These are phyloP conservation scores for Solanum etuberosum DNA, from an alignment of 257 asterid species.

Conservation along the genomic window DNA sequence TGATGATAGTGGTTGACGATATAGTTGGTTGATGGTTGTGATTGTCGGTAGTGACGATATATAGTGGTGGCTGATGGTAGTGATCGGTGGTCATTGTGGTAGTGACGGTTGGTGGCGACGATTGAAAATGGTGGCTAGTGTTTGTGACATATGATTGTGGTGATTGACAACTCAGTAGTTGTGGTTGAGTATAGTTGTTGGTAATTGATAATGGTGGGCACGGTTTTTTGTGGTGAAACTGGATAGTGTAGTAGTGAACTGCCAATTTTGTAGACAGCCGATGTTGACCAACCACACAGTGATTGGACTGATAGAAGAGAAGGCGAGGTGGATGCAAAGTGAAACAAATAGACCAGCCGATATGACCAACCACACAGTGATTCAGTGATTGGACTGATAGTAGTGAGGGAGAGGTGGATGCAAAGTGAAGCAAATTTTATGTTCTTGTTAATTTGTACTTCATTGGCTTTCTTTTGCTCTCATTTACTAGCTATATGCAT, in stretches of 20 bases:
- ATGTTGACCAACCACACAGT: neutral
- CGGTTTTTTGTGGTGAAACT: neutral
- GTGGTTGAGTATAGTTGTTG: neutral
- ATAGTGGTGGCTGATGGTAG: neutral
- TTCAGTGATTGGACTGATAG: neutral
- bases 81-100: neutral
- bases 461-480: neutral
- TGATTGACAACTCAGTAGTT: neutral
- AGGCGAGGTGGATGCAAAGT: neutral
- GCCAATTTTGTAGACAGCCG: neutral
- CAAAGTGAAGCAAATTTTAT: neutral
- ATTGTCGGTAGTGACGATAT: neutral
- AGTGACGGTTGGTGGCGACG: neutral
- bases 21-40: neutral
- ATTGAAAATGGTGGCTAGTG: neutral
- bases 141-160: neutral
- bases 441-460: neutral
- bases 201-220: neutral
- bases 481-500: neutral
- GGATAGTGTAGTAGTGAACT: neutral
- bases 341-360: neutral
- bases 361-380: neutral
- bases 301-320: neutral
- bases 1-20: neutral
- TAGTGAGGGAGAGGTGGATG: neutral